Conservation (phyloP, 2,329 filamentous ascomycete species). For the Annulohypoxylon truncatum region DNA sequence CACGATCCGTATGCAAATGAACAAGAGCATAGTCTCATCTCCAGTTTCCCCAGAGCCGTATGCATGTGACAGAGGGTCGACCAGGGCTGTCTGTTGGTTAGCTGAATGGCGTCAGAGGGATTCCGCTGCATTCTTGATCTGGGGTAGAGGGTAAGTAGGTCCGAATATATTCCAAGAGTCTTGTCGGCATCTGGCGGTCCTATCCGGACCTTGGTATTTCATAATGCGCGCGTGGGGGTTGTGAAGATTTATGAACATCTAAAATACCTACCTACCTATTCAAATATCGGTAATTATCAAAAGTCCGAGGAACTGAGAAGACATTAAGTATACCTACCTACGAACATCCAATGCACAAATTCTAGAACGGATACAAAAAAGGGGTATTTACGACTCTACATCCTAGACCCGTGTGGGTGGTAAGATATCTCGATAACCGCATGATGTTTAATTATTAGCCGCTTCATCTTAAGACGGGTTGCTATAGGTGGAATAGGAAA, state of each 20-base stretch:
- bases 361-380: background rate
- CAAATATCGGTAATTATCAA: background rate
- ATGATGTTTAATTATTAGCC: constrained; percentile 13
- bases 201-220: background rate
- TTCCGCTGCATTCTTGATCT: constrained; percentile 7
- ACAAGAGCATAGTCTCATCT: background rate
- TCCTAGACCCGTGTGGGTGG: background rate
- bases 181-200: background rate
- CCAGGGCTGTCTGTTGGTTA: background rate
- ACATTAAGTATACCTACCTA: background rate
- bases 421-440: background rate
- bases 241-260: background rate
- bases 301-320: background rate
- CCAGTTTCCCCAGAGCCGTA: constrained; percentile 8
- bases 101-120: background rate
- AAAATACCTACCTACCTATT: background rate
- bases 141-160: constrained; percentile 27
- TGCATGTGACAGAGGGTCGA: background rate
- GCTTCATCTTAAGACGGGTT: background rate
- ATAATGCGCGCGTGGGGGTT: background rate
- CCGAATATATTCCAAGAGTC: constrained; percentile 20
- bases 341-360: background rate
- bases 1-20: constrained; percentile 1
- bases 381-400: background rate
- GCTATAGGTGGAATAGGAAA: background rate